Base-by-base conservation (phyloP, 306 rosid species). In the Fagus sylvatica region DNA sequence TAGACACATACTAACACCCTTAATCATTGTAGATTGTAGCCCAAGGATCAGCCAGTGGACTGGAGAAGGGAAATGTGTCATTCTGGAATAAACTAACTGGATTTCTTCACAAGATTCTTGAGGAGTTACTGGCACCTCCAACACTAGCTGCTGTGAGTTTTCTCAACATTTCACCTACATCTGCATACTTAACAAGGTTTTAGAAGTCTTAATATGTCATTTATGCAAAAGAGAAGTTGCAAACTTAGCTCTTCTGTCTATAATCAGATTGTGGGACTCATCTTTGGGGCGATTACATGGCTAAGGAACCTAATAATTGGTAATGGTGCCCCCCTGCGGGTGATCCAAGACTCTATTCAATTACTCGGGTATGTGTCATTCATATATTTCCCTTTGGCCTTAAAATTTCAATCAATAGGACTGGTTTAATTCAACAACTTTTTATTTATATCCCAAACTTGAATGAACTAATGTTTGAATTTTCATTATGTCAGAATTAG, bases 121-220 rank as follows among this genome's bases (percentile, higher is more conserved):
- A 74, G 53, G 98, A 95, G 87, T 75, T 93, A 15, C 39, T 87
- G 84, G 88, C 94, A 82, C 99, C 99, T 17, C 97, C 99, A 22
- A 89, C 91, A 13, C 51, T 93, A 2, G 98, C 88, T n/a, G 85
- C 94, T 0, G 99, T 93, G 75, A 86, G 94, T 84, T 85, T 17
- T 56, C 36, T 53, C 64, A 76, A 68, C 69, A 68, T 76, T 53
- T 76, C 72, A 43, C 22, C 57, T 6, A 13, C 36, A 4, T 36
- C 19, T 19, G 28, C 40, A 12, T 59, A 28, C 37, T 59, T 59
- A 9, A 10, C 49, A 66, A 51, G 28, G 65, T 4, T 72, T 51
- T 51, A 32, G 28, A 53, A 79, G 68, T 70, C 36, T 19, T 39
- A 34, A 46, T 22, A 5, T 34, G 37, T 54, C 15, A 36, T 30